A percentile compares a stretch with the other conserved stretches of the same genome.
Conservation (phyloP, 176 grass and related monocot species). For the Luzula sylvatica region DNA sequence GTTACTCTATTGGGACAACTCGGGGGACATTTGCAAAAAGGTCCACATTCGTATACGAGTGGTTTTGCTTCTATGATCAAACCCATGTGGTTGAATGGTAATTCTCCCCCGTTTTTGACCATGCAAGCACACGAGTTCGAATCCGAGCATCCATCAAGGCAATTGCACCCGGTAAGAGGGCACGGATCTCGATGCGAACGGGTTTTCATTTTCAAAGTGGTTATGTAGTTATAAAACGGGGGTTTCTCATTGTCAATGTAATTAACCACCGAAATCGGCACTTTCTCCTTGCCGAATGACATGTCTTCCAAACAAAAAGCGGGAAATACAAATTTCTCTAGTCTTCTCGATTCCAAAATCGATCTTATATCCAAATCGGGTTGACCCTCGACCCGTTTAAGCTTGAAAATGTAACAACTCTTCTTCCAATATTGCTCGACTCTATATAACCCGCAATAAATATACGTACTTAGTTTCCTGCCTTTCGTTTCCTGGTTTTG, state of each 20-base stretch:
- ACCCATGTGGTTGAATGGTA: slow-evolving; percentile 57
- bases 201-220: slow-evolving; percentile 23
- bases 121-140: slow-evolving; percentile 49
- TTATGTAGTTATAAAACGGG: slow-evolving; percentile 42
- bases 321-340: slow-evolving; percentile 23
- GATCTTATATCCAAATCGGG: slow-evolving; percentile 40
- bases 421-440: slow-evolving; percentile 68
- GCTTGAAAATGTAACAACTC: slow-evolving; percentile 48
- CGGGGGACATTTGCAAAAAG: slow-evolving; percentile 71
- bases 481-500: slow-evolving; percentile 14
- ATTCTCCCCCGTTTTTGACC: slow-evolving; percentile 65
- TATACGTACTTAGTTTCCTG: slow-evolving; percentile 40
- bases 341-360: slow-evolving; percentile 34
- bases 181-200: slow-evolving; percentile 21
- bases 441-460: slow-evolving; percentile 75
- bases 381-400: slow-evolving; percentile 60
- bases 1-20: slow-evolving; percentile 68
- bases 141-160: slow-evolving; percentile 54
- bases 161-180: slow-evolving; percentile 39
- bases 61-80: slow-evolving; percentile 51
- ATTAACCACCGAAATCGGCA: slow-evolving; percentile 66
- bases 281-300: slow-evolving; percentile 54
- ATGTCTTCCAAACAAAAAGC: slow-evolving; percentile 52
- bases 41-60: slow-evolving; percentile 76
- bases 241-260: slow-evolving; percentile 43